A percentile compares a stretch with the other conserved stretches of the same genome.
Conservation (phyloP, 495 filamentous ascomycete species). For the Hyaloscypha hepaticicola region DNA sequence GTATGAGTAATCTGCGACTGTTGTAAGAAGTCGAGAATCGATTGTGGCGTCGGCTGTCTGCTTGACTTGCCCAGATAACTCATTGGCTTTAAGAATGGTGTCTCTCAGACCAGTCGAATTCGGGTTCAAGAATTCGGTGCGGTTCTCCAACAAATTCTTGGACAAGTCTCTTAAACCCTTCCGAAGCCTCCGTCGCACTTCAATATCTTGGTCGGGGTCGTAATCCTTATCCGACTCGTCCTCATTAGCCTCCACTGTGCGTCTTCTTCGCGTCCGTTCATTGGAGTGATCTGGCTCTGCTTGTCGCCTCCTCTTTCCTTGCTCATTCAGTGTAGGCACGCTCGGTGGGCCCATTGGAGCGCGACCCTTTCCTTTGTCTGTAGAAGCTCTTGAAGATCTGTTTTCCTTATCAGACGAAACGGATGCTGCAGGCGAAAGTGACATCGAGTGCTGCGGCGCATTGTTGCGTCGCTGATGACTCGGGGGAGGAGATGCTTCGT, state of each 20-base stretch:
- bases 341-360: conserved; percentile 31
- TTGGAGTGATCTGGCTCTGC: conserved; percentile 17
- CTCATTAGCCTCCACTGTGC: conserved; percentile 32
- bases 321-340: conserved; percentile 14
- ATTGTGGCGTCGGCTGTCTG: conserved; percentile 92
- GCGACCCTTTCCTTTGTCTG: conserved; percentile 12
- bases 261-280: conserved; percentile 34
- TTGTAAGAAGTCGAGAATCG: conserved; percentile 81
- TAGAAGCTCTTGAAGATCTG: conserved; percentile 4
- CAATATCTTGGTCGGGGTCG: conserved; percentile 84
- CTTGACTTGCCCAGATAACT: conserved; percentile 66
- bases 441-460: conserved; percentile 29
- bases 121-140: conserved; percentile 61
- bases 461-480: not conserved
- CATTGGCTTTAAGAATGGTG: conserved; percentile 63
- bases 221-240: conserved; percentile 44
- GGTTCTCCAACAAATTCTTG: conserved; percentile 66
- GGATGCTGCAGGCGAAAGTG: conserved; percentile 41
- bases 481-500: conserved; percentile 24
- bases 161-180: conserved; percentile 66
- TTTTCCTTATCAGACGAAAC: conserved; percentile 60
- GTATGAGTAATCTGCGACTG: conserved; percentile 71
- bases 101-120: conserved; percentile 60
- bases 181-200: conserved; percentile 71
- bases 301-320: conserved; percentile 21